A percentile compares a stretch with the other conserved stretches of the same genome.
Conservation (phyloP, 805 yeast species). For the Candida ponderosae region DNA sequence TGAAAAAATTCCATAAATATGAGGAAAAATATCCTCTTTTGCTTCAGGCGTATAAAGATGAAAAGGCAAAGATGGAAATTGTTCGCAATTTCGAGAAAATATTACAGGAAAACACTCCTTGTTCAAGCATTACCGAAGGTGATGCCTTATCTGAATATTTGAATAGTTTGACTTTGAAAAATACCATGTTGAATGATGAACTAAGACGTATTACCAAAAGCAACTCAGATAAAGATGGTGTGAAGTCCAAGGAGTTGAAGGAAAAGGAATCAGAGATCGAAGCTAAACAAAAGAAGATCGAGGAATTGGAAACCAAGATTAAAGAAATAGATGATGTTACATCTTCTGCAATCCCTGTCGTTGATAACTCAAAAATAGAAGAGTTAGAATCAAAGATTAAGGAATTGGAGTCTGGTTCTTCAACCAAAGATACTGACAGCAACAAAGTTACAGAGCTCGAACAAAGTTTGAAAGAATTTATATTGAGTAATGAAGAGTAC, state of each 20-base stretch:
- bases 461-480: conserved; percentile 5
- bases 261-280: conserved; percentile 16
- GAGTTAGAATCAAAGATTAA: no score
- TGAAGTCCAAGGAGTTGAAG: conserved; percentile 5
- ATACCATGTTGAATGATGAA: conserved; percentile 55
- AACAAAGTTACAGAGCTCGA: no score
- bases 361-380: no score
- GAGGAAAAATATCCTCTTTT: conserved; percentile 86
- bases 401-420: background rate
- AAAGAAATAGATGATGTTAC: conserved; percentile 14
- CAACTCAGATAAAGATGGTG: background rate
- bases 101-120: conserved; percentile 74
- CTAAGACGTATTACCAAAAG: conserved; percentile 32
- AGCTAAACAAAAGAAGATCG: conserved; percentile 4
- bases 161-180: conserved; percentile 51
- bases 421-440: background rate
- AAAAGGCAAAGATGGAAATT: conserved; percentile 58
- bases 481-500: conserved; percentile 14
- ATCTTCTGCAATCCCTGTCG: no score
- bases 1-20: conserved; percentile 74
- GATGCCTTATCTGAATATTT: conserved; percentile 65
- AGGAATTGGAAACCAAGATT: conserved; percentile 6
- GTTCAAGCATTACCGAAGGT: conserved; percentile 65
- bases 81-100: conserved; percentile 59
- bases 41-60: conserved; percentile 77